These are phyloP conservation scores for Starmerella sp. DNA, from an alignment of 805 yeast species.

Conservation along the genomic window DNA sequence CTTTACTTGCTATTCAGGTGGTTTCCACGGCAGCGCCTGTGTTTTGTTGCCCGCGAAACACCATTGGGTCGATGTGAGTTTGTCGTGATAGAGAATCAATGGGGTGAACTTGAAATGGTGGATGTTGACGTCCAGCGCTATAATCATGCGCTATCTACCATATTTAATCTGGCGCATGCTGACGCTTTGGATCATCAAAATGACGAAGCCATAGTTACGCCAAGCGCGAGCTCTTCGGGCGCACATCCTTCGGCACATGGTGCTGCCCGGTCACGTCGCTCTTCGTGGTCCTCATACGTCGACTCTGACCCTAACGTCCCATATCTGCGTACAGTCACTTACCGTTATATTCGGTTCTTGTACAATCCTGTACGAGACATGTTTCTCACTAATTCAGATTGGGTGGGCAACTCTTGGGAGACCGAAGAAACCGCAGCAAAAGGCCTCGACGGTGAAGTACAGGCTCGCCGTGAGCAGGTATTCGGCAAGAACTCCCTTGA, in stretches of 20 bases:
- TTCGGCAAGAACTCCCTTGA: conserved; percentile 72
- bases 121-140: conserved; percentile 49
- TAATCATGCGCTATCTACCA: conserved; percentile 59
- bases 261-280: not conserved
- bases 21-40: conserved; percentile 68
- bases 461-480: conserved; percentile 56
- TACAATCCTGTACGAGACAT: conserved; percentile 83
- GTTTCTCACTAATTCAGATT: conserved; percentile 68
- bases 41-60: conserved; percentile 27
- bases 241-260: not conserved
- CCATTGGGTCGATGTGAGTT: conserved; percentile 80
- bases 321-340: conserved; percentile 56
- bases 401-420: conserved; percentile 79
- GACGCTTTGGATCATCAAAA: conserved; percentile 5
- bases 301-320: conserved; percentile 59
- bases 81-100: conserved; percentile 89
- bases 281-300: conserved; percentile 16
- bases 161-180: conserved; percentile 34
- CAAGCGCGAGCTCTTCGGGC: not conserved
- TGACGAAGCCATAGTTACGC: not conserved
- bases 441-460: conserved; percentile 62
- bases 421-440: conserved; percentile 38
- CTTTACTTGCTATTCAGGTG: conserved; percentile 68
- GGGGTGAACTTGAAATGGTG: conserved; percentile 66
- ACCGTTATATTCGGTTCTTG: conserved; percentile 71